Evolutionary conservation across 2,329 filamentous ascomycete species (phyloP).

Genomic region (Trichoderma guizhouense): DNA sequence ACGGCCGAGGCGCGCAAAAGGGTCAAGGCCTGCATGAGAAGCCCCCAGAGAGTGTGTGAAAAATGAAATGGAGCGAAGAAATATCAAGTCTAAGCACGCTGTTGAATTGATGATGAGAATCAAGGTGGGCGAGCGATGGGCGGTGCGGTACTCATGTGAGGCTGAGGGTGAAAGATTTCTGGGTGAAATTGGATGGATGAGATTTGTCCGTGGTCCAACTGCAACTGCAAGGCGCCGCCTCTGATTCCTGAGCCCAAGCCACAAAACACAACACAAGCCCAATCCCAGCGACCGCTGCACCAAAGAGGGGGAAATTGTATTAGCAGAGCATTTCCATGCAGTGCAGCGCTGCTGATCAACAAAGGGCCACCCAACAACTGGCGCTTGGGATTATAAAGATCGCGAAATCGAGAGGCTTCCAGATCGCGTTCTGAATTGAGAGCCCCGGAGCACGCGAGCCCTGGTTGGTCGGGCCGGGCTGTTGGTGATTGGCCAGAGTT

Average conservation of each 20-base stretch:
- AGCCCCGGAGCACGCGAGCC: constrained; percentile 1
- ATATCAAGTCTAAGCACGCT: not conserved
- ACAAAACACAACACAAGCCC: not conserved
- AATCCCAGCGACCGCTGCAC: not conserved
- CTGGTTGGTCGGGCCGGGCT: not conserved
- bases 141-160: not conserved
- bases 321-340: constrained; percentile 1
- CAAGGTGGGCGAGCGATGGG: not conserved
- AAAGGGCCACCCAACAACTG: not conserved
- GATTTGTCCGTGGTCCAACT: not conserved
- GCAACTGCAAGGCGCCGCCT: not conserved
- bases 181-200: not conserved
- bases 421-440: not conserved
- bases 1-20: not conserved
- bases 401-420: constrained; percentile 1
- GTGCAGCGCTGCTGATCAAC: not conserved
- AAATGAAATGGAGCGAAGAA: not conserved
- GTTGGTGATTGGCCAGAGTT: constrained; percentile 4
- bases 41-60: not conserved
- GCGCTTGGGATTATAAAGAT: not conserved
- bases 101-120: not conserved
- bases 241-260: not conserved
- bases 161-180: constrained; percentile 7
- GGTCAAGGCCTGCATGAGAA: not conserved
- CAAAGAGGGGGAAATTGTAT: not conserved